Evolutionary conservation across 805 yeast species (phyloP).

Genomic region (Wickerhamiella brachini): DNA sequence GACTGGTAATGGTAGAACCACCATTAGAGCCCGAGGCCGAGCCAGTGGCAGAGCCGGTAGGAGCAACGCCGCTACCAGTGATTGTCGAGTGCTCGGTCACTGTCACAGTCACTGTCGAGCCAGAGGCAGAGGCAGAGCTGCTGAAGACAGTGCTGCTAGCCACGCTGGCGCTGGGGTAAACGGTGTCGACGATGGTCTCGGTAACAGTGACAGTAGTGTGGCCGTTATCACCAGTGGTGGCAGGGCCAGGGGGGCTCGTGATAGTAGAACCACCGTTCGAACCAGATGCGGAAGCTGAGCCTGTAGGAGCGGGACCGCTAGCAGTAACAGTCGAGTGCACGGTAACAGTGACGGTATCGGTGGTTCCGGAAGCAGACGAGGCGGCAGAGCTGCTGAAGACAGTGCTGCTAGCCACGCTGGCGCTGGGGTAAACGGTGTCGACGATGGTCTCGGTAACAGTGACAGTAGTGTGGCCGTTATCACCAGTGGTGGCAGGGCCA

Average conservation of each 20-base stretch:
- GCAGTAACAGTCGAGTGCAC: neutral
- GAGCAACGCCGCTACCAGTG: neutral
- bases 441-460: constrained; percentile 1
- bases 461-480: neutral
- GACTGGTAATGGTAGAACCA: neutral
- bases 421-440: neutral
- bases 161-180: neutral
- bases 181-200: neutral
- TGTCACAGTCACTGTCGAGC: neutral
- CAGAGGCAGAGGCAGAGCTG: neutral
- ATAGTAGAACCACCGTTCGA: neutral
- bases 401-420: neutral
- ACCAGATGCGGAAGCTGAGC: neutral
- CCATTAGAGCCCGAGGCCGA: neutral
- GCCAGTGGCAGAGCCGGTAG: neutral
- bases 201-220: constrained; percentile 1
- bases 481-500: neutral
- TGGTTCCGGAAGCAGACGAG: neutral
- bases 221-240: neutral
- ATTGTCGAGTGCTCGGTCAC: neutral
- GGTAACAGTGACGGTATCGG: constrained; percentile 1
- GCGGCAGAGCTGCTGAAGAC: neutral
- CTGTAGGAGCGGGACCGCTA: neutral
- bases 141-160: neutral
- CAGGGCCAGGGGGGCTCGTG: neutral